Evolutionary conservation across 169 alveolate species (phyloP).

Genomic region (Plasmodium vivax): DNA sequence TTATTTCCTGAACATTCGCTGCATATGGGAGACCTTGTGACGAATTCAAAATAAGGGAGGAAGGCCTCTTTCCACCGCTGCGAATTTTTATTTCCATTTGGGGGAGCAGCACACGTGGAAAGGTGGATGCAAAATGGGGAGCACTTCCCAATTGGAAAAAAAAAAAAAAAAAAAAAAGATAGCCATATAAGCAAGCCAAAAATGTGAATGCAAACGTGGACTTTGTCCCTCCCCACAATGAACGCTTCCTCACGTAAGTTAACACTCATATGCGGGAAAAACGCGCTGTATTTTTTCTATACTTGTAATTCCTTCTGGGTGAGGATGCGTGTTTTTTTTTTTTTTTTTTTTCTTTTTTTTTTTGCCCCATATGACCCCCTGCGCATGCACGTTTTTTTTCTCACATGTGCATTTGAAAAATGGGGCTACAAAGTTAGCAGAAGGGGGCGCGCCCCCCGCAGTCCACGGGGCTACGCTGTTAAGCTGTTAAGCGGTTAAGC

Average conservation of each 20-base stretch:
- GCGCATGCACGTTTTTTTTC: not conserved
- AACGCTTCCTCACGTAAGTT: not conserved
- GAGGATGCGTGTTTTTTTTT: not conserved
- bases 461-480: not conserved
- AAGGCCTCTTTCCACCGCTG: not conserved
- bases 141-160: not conserved
- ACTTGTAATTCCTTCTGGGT: not conserved
- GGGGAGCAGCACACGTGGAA: not conserved
- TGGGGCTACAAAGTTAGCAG: not conserved
- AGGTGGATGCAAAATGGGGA: not conserved
- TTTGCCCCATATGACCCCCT: not conserved
- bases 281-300: not conserved
- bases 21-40: not conserved
- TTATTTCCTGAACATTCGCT: not conserved
- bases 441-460: not conserved
- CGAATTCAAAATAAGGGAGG: not conserved
- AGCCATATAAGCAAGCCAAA: not conserved
- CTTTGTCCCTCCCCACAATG: not conserved
- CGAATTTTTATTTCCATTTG: not conserved
- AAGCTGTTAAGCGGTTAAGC: not conserved
- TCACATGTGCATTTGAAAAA: not conserved
- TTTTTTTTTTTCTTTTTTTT: not conserved
- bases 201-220: not conserved
- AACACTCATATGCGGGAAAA: not conserved
- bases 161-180: not conserved